Evolutionary conservation across 805 yeast genomes (phyloP).

Genomic region (Saccharomycopsis javanensis): DNA sequence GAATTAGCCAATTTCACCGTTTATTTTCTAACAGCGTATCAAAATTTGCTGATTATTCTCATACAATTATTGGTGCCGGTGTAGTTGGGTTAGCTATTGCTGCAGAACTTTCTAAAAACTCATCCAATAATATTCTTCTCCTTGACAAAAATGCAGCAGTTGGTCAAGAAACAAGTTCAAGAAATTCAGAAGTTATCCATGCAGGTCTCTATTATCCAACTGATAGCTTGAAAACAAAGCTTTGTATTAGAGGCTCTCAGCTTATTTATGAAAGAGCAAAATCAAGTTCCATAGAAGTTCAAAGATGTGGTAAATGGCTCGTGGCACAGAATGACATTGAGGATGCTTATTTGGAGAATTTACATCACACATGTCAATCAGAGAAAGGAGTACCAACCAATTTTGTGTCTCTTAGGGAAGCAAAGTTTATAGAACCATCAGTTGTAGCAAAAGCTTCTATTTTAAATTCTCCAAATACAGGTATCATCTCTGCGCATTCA

Average conservation of each 20-base stretch:
- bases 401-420: conserved; percentile 38
- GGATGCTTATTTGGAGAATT: conserved; percentile 43
- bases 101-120: conserved; percentile 44
- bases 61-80: conserved; percentile 76
- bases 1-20: background rate
- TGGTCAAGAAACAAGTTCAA: conserved; percentile 78
- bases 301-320: conserved; percentile 73
- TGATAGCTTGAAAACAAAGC: conserved; percentile 51
- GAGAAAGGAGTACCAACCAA: conserved; percentile 50
- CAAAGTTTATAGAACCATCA: conserved; percentile 50
- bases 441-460: conserved; percentile 53
- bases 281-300: conserved; percentile 44
- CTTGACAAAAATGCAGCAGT: conserved; percentile 56
- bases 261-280: conserved; percentile 44
- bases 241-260: conserved; percentile 70
- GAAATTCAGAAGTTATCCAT: conserved; percentile 89
- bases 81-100: conserved; percentile 78
- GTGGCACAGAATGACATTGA: conserved; percentile 72
- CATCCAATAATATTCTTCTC: conserved; percentile 46
- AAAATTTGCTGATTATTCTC: conserved; percentile 43
- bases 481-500: conserved; percentile 76
- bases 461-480: conserved; percentile 70
- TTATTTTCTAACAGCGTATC: conserved; percentile 18
- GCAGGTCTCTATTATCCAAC: conserved; percentile 81
- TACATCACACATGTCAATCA: conserved; percentile 39